Conservation (phyloP, 2,329 filamentous ascomycete species). For the Fusarium fracticaudum region DNA sequence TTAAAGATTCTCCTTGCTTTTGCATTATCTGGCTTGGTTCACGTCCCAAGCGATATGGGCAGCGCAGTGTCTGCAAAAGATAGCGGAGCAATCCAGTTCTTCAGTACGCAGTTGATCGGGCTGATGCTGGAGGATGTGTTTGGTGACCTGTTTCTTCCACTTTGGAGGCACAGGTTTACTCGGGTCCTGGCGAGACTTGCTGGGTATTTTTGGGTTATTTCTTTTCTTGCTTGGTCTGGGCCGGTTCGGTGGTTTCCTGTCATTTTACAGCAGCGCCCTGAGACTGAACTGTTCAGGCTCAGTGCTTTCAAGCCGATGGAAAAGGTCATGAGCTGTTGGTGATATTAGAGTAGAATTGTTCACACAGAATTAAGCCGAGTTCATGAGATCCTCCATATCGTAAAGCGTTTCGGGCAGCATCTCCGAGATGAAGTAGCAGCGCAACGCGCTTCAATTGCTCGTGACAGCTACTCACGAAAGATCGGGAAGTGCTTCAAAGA, state of each 20-base stretch:
- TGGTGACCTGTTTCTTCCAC: conserved; percentile 18
- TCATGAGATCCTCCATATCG: neutral
- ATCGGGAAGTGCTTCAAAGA: accelerated
- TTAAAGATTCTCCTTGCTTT: conserved; percentile 33
- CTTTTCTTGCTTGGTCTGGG: conserved; percentile 35
- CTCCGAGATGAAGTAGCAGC: neutral
- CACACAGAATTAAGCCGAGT: neutral
- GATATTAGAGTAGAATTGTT: neutral
- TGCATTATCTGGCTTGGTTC: conserved; percentile 23
- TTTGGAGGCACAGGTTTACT: conserved; percentile 15
- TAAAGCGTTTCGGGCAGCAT: neutral
- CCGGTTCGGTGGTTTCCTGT: conserved; percentile 36
- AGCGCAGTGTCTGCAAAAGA: conserved; percentile 21
- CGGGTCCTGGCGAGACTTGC: neutral
- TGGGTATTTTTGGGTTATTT: conserved; percentile 34
- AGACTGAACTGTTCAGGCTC: conserved; percentile 22
- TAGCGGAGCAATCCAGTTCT: conserved; percentile 32
- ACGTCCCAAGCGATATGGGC: conserved; percentile 32
- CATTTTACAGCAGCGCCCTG: conserved; percentile 19
- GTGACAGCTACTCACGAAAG: accelerated
- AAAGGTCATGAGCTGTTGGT: neutral
- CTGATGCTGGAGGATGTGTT: conserved; percentile 30
- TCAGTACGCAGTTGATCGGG: conserved; percentile 25
- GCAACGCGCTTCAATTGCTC: neutral
- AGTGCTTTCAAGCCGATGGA: conserved; percentile 21